Evolutionary conservation across 768 basidiomycete genomes (phyloP).

Genomic region (Leccinum disarticulatum): DNA sequence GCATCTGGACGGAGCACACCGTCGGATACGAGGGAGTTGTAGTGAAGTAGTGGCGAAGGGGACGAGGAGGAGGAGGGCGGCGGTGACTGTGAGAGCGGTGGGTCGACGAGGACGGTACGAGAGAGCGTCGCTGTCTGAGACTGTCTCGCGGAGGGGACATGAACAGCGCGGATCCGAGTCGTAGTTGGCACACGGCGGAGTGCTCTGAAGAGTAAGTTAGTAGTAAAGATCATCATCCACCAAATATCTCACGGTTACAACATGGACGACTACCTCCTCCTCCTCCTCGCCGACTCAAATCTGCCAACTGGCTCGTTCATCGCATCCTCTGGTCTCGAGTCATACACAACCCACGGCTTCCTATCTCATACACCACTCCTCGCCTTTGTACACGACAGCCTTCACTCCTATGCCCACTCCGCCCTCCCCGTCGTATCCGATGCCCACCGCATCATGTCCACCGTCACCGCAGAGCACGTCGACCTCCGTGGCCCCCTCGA

Average conservation of each 20-base stretch:
- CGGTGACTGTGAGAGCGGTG: background rate
- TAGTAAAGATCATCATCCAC: background rate
- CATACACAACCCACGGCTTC: conserved; percentile 86
- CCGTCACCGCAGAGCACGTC: conserved; percentile 9
- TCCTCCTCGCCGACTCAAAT: conserved; percentile 87
- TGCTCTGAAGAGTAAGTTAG: background rate
- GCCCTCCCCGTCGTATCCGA: conserved; percentile 81
- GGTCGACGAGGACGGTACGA: background rate
- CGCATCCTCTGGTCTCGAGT: conserved; percentile 91
- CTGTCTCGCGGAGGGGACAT: conserved; percentile 9
- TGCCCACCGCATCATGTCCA: conserved; percentile 47
- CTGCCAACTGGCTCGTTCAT: conserved; percentile 97
- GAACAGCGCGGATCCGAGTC: background rate
- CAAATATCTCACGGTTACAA: background rate
- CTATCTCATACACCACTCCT: conserved; percentile 33
- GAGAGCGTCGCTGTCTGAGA: conserved; percentile 8
- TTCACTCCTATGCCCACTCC: conserved; percentile 74
- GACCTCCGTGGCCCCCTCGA: conserved; percentile 34
- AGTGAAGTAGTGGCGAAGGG: conserved; percentile 36
- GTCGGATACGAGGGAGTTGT: conserved; percentile 47
- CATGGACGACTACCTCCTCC: conserved; percentile 50
- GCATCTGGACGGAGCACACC: conserved; percentile 70
- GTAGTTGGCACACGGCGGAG: background rate
- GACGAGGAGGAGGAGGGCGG: background rate
- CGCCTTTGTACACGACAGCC: conserved; percentile 67